Evolutionary conservation across 1,284 basidiomycete species (phyloP).

Genomic region (Cryptococcus neoformans): DNA sequence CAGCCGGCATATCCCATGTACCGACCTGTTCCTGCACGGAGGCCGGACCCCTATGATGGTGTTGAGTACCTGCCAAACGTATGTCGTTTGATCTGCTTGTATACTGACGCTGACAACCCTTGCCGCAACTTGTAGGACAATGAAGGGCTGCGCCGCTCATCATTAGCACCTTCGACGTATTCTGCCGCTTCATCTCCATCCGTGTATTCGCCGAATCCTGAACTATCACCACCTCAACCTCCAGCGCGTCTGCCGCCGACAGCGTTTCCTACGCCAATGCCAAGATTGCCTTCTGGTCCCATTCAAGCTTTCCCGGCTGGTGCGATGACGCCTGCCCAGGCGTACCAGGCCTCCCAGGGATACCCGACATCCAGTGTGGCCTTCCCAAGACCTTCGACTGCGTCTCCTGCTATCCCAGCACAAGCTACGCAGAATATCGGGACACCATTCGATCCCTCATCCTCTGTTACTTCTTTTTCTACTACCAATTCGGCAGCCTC

Average conservation of each 20-base stretch:
- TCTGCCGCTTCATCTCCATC: constrained; percentile 27
- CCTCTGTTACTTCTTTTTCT: constrained; percentile 4
- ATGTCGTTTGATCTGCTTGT: too few species aligned
- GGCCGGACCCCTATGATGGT: constrained; percentile 1
- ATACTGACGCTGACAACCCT: too few species aligned
- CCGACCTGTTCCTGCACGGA: constrained; percentile 2
- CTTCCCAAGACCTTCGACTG: too few species aligned
- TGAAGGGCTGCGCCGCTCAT: not conserved
- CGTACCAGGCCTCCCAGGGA: constrained; percentile 10
- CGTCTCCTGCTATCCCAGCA: too few species aligned
- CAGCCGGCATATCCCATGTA: constrained; percentile 6
- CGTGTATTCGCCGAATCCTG: constrained; percentile 29
- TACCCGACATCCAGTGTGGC: too few species aligned
- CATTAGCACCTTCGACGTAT: constrained; percentile 31
- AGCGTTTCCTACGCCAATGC: constrained; percentile 2
- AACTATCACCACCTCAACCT: constrained; percentile 14
- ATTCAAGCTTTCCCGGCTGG: not conserved
- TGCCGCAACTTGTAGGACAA: too few species aligned
- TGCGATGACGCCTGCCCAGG: constrained; percentile 21
- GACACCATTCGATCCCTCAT: constrained; percentile 1
- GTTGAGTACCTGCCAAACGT: not conserved
- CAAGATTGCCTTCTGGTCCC: not conserved
- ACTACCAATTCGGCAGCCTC: constrained; percentile 5
- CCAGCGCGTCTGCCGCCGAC: constrained; percentile 13
- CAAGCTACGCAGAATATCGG: too few species aligned